Conservation (phyloP, 2,329 filamentous ascomycete species). For the Diaporthe citri region DNA sequence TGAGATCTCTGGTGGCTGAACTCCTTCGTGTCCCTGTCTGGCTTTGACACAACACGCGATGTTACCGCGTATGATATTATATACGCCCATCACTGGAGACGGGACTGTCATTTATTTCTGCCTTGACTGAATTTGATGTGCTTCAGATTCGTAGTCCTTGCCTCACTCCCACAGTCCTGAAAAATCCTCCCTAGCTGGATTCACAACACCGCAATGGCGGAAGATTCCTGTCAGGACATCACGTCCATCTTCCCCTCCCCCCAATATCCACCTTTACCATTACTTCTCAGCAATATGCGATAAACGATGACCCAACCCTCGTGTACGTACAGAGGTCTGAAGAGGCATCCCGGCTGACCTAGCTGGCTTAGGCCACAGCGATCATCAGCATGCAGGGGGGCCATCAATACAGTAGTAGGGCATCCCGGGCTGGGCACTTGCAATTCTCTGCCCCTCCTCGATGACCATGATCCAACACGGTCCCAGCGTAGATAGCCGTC, state of each 20-base stretch:
- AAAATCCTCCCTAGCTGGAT: no score
- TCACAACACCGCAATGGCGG: neutral
- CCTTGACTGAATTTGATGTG: no score
- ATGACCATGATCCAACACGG: neutral
- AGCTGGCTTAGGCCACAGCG: neutral
- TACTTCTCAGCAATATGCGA: neutral
- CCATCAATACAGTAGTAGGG: no score
- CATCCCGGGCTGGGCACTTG: no score
- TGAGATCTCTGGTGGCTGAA: constrained; percentile 25
- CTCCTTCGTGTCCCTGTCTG: neutral
- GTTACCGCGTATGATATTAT: no score
- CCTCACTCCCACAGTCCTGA: no score
- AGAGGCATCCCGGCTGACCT: neutral
- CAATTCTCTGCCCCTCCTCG: neutral
- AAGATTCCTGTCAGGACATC: no score
- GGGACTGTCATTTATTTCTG: no score
- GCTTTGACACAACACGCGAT: neutral
- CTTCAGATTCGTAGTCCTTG: no score
- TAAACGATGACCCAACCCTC: neutral
- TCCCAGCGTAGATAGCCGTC: neutral
- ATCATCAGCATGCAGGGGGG: neutral
- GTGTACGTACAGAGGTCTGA: neutral
- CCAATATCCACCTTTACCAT: neutral
- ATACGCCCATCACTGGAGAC: neutral
- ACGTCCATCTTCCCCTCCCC: no score